Evolutionary conservation across 148 eudicot genomes (phyloP).

Genomic region (Silene conica): DNA sequence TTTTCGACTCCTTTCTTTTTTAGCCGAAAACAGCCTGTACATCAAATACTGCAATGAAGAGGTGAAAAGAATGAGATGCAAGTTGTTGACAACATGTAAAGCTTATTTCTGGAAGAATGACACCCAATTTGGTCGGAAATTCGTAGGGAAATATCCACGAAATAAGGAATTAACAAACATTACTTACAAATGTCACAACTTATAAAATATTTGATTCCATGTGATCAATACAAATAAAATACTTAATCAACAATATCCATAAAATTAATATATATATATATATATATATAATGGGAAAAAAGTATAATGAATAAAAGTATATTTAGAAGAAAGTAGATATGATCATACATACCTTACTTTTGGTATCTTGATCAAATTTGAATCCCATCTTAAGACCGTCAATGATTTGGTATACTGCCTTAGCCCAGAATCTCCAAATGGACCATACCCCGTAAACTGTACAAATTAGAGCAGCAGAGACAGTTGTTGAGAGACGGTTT

Average conservation of each 20-base stretch:
- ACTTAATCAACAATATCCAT: not conserved
- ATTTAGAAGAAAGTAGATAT: not conserved
- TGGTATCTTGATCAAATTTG: constrained; percentile 27
- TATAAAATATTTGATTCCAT: constrained; percentile 7
- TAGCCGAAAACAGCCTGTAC: constrained; percentile 37
- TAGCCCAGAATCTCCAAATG: constrained; percentile 29
- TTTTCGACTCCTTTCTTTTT: constrained; percentile 33
- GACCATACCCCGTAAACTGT: constrained; percentile 31
- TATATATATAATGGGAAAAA: not conserved
- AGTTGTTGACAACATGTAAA: constrained; percentile 25
- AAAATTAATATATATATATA: too few species aligned
- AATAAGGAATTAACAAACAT: constrained; percentile 15
- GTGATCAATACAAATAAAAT: not conserved
- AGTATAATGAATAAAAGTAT: not conserved
- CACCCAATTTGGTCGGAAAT: constrained; percentile 26
- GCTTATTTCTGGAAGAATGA: constrained; percentile 22
- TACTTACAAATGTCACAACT: not conserved
- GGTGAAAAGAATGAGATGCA: constrained; percentile 13
- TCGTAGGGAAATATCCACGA: constrained; percentile 20
- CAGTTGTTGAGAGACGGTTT: not conserved
- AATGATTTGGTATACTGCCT: constrained; percentile 28
- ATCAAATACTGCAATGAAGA: constrained; percentile 40
- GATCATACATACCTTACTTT: constrained; percentile 37
- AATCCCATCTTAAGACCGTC: constrained; percentile 31
- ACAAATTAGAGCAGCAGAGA: too few species aligned